Conservation (phyloP, 2,329 filamentous ascomycete species). For the Aureobasidium lini region DNA sequence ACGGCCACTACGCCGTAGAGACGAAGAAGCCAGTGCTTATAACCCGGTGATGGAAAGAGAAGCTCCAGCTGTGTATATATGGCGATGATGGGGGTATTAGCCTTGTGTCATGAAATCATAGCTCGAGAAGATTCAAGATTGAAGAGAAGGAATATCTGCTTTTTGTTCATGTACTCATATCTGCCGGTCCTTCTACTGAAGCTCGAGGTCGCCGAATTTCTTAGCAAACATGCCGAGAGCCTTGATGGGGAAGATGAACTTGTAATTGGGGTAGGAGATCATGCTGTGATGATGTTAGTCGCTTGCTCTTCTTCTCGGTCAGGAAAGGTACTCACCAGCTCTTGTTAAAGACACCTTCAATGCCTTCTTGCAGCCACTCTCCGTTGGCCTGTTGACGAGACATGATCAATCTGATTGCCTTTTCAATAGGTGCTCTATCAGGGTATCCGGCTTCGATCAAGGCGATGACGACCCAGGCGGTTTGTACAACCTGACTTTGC, state of each 20-base stretch:
- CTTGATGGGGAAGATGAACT: conserved; percentile 91
- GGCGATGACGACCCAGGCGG: conserved; percentile 75
- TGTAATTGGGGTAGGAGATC: conserved; percentile 99
- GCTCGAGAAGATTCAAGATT: no score
- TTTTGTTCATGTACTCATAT: no score
- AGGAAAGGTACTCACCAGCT: conserved; percentile 57
- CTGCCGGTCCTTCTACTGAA: conserved; percentile 28
- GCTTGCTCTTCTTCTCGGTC: neutral
- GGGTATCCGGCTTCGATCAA: conserved; percentile 79
- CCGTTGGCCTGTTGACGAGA: conserved; percentile 76
- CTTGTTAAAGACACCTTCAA: conserved; percentile 98
- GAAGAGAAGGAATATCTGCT: no score
- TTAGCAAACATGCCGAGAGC: conserved; percentile 82
- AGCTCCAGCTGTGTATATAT: no score
- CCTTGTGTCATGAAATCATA: no score
- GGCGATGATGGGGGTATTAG: no score
- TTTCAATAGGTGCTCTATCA: conserved; percentile 61
- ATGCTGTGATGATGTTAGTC: conserved; percentile 49
- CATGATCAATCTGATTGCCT: conserved; percentile 75
- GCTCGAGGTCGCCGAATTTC: conserved; percentile 58
- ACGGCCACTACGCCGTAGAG: no score
- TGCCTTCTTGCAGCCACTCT: conserved; percentile 91
- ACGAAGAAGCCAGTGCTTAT: no score
- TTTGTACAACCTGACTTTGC: conserved; percentile 86
- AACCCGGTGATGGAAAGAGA: no score